A percentile compares a stretch with the other conserved stretches of the same genome.
These are phyloP conservation scores for Auxenochlorella pyrenoidosa DNA, from an alignment of 139 green algal genomes.

Conservation along the genomic window DNA sequence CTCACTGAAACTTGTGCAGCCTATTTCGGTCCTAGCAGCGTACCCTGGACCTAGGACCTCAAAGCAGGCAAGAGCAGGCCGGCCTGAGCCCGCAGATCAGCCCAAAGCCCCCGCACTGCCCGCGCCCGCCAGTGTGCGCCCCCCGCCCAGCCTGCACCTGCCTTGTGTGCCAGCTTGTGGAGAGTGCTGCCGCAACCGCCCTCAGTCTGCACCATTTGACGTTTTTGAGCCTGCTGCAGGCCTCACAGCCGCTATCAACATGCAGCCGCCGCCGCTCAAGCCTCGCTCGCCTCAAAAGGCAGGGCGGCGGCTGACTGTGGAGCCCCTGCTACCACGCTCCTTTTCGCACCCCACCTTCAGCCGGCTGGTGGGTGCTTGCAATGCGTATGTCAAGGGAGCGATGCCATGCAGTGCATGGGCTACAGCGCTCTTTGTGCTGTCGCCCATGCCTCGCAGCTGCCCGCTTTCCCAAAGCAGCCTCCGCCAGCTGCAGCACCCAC, in stretches of 20 bases:
- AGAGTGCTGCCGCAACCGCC: neutral
- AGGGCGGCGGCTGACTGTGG: neutral
- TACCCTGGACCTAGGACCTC: no score
- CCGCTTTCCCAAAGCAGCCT: no score
- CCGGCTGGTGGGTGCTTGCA: conserved; percentile 3
- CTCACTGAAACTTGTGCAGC: no score
- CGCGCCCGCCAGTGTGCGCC: no score
- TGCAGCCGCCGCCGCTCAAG: neutral
- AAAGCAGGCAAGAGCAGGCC: no score
- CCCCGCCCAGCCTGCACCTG: neutral
- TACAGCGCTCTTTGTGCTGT: no score
- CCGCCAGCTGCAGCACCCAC: neutral
- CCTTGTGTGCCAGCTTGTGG: neutral
- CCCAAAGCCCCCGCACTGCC: no score
- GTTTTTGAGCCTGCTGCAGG: neutral
- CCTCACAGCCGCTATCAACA: neutral
- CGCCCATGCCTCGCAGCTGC: no score
- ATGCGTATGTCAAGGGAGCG: no score
- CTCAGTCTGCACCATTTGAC: neutral
- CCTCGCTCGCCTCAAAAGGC: neutral
- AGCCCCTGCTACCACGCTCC: conserved; percentile 6
- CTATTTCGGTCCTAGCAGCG: neutral
- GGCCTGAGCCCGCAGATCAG: no score
- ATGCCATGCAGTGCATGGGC: no score
- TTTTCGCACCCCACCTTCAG: neutral